Base-by-base conservation (phyloP, 78 protist genomes). In the Fonticula alba region DNA sequence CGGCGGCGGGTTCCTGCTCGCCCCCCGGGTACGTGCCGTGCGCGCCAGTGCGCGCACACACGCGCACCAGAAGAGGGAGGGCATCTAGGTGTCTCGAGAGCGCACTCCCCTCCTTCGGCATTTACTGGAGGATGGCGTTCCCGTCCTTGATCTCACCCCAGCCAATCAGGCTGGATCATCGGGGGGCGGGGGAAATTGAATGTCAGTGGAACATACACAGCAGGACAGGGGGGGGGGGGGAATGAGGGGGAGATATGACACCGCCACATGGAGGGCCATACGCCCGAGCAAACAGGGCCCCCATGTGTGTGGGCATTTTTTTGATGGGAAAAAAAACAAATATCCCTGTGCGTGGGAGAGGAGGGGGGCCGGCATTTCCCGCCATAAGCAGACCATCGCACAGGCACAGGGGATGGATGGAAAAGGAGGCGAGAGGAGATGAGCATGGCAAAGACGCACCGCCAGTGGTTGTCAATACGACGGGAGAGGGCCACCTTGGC, bases 401-500 rank as follows among this genome's bases (percentile, higher is more conserved):
- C 9, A 15, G 22, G 60, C 33, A 55, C 9, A 55, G 33, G 31
- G 14, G 20, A 55, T 14, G 14, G 11, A 55, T 13, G 14, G 31
- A 55, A 13, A 10, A 55, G 60, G 33, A 9, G 14, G 9, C 33
- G n/a, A 55, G 9, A 55, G 9, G 33, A 10, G 14, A 11, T 15
- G 60, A 10, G 60, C 22, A 13, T 10, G 33, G 41, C 22, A 11
- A 55, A 27, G 9, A 14, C 65, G 27, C 27, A 61, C 36, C 97
- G 67, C 99, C 99, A 97, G 66, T 91, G 95, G 85, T 93, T 88
- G 33, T 89, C 96, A 26, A 97, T 82, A 31, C 96, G 82, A 24
- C 99, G 82, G 46, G 75, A 50, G 27, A 97, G 63, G 24, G 99
- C 99, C 15, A 97, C 77, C 84, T 91, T 87, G 77, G 89, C 99